These are phyloP conservation scores for Syzygium oleosum DNA, from an alignment of 345 rosid species.

Conservation along the genomic window DNA sequence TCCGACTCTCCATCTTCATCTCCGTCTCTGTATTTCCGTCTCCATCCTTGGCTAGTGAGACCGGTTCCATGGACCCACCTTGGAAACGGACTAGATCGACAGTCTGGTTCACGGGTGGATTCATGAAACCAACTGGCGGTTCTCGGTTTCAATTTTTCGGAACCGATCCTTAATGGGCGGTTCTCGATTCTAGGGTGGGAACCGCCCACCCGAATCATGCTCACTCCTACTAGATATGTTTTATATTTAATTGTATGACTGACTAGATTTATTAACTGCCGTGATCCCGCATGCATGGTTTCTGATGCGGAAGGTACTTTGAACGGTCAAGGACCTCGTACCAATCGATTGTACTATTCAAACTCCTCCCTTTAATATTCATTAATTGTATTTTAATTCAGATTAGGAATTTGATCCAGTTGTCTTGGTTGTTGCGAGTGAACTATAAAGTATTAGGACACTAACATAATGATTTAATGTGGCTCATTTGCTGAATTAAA, in stretches of 20 bases:
- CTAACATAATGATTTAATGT: background rate
- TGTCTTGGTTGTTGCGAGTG: background rate
- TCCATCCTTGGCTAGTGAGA: too few relatives aligned
- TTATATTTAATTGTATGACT: background rate
- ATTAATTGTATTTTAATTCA: background rate
- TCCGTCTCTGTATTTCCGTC: too few relatives aligned
- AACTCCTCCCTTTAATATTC: background rate
- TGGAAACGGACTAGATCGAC: too few relatives aligned
- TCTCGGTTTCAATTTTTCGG: too few relatives aligned
- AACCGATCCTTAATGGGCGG: too few relatives aligned
- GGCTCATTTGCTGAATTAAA: background rate
- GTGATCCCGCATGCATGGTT: background rate
- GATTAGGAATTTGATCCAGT: background rate
- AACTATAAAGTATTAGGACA: background rate
- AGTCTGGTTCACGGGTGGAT: too few relatives aligned
- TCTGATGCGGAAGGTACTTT: background rate
- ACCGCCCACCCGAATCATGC: too few relatives aligned
- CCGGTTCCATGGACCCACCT: too few relatives aligned
- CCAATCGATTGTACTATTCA: background rate
- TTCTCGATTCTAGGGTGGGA: too few relatives aligned
- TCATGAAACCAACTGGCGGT: too few relatives aligned
- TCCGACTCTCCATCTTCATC: too few relatives aligned
- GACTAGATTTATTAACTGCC: background rate
- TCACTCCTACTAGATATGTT: background rate
- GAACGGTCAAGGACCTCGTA: background rate